These are phyloP conservation scores for Globisporangium middletonii DNA, from an alignment of 352 stramenopile genomes.

Conservation along the genomic window DNA sequence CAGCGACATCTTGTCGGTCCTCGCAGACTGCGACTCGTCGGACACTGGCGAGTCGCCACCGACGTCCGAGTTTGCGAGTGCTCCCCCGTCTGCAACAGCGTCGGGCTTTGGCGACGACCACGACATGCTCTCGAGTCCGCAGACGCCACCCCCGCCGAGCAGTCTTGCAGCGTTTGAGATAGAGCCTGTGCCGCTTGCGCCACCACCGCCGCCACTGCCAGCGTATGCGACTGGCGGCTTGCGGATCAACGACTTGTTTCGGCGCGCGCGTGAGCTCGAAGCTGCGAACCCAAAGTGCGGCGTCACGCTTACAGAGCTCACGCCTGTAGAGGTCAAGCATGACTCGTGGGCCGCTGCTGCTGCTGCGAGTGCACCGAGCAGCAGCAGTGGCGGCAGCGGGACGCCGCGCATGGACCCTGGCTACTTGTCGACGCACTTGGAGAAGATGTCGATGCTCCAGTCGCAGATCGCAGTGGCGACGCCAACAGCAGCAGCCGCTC, in stretches of 20 bases:
- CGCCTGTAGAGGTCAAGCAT: neutral
- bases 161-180: slow-evolving; percentile 22
- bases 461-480: no score
- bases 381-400: slow-evolving; percentile 2
- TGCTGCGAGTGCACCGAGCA: neutral
- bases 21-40: slow-evolving; percentile 43
- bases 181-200: slow-evolving; percentile 6
- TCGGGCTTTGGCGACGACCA: slow-evolving; percentile 17
- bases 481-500: no score
- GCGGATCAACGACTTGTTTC: slow-evolving; percentile 12
- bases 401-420: slow-evolving; percentile 19
- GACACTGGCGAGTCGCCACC: slow-evolving; percentile 25
- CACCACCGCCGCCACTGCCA: neutral
- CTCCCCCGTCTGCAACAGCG: neutral
- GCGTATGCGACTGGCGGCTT: slow-evolving; percentile 3
- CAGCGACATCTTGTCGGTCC: slow-evolving; percentile 67
- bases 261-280: slow-evolving; percentile 3
- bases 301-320: slow-evolving; percentile 12
- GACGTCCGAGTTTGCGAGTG: slow-evolving; percentile 3
- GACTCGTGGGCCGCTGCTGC: slow-evolving; percentile 1
- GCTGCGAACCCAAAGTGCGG: neutral
- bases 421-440: slow-evolving; percentile 53
- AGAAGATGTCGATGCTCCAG: slow-evolving; percentile 61
- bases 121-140: slow-evolving; percentile 22
- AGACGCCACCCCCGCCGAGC: no score